Percentiles rank a stretch among this genome's conserved stretches.
Evolutionary conservation across 2,329 filamentous ascomycete species (phyloP).

Genomic region (Aspergillus luchuensis): DNA sequence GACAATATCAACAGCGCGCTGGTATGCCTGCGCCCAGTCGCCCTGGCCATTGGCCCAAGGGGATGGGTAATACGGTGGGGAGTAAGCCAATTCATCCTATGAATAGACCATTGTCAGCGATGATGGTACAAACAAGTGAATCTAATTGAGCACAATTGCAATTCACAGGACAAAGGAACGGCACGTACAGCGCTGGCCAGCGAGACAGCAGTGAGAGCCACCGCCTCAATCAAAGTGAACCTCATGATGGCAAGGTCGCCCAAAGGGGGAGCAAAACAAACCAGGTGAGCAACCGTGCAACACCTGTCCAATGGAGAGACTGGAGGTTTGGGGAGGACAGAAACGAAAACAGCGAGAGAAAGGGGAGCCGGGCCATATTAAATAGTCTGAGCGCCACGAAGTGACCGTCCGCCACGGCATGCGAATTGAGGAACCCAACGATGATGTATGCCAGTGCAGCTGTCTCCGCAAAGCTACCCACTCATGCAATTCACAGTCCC

Average conservation of each 20-base stretch:
- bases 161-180: not conserved
- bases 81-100: slow-evolving; percentile 41
- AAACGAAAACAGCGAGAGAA: not conserved
- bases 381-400: slow-evolving; percentile 6
- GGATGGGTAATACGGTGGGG: slow-evolving; percentile 76
- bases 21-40: slow-evolving; percentile 74
- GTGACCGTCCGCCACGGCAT: not conserved
- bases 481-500: slow-evolving; percentile 1
- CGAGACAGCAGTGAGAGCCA: slow-evolving; percentile 33
- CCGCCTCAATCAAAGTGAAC: slow-evolving; percentile 38
- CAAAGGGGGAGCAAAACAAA: slow-evolving; percentile 5
- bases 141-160: not conserved
- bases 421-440: not conserved
- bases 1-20: slow-evolving; percentile 75
- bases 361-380: slow-evolving; percentile 5
- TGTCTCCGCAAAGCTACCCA: slow-evolving; percentile 9
- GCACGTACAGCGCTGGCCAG: slow-evolving; percentile 36
- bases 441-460: slow-evolving; percentile 8
- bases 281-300: not conserved
- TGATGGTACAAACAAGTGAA: not conserved
- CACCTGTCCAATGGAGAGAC: not conserved
- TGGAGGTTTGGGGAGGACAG: not conserved
- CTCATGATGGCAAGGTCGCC: slow-evolving; percentile 33
- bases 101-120: slow-evolving; percentile 7
- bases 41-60: slow-evolving; percentile 80